Conservation (phyloP, 371 early-diverging fungal species). For the Batkoa obscura region DNA sequence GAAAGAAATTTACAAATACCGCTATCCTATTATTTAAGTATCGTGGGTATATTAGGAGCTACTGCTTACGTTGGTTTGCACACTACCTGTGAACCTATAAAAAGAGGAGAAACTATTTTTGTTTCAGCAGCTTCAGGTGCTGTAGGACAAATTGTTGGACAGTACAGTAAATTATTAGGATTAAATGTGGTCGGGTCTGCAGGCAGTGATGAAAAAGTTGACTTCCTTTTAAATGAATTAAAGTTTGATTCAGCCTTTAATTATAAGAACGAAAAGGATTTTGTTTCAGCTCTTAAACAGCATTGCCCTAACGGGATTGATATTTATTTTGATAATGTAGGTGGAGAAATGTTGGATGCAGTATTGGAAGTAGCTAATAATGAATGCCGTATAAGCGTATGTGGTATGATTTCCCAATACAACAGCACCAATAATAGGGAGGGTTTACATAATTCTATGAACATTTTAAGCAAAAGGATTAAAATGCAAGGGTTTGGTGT, state of each 20-base stretch:
- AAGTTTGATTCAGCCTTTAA: constrained; percentile 48
- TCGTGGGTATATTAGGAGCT: constrained; percentile 35
- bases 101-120: constrained; percentile 41
- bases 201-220: constrained; percentile 46
- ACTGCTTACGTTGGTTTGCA: constrained; percentile 29
- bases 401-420: constrained; percentile 46
- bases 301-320: constrained; percentile 43
- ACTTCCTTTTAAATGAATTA: constrained; percentile 23
- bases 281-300: constrained; percentile 16
- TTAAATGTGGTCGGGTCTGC: constrained; percentile 40
- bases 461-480: constrained; percentile 23
- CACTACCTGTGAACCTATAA: constrained; percentile 26
- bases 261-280: constrained; percentile 32
- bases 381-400: constrained; percentile 28
- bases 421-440: constrained; percentile 22
- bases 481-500: constrained; percentile 28
- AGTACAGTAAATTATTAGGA: constrained; percentile 35
- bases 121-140: constrained; percentile 16
- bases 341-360: constrained; percentile 42
- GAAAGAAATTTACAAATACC: constrained; percentile 12
- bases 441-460: constrained; percentile 21
- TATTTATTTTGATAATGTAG: constrained; percentile 48
- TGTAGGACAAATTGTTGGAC: constrained; percentile 42
- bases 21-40: constrained; percentile 25
- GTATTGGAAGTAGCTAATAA: constrained; percentile 8